phyloP scores from a whole-genome alignment of 139 green algal genomes.

The Mesostigma viride region DNA sequence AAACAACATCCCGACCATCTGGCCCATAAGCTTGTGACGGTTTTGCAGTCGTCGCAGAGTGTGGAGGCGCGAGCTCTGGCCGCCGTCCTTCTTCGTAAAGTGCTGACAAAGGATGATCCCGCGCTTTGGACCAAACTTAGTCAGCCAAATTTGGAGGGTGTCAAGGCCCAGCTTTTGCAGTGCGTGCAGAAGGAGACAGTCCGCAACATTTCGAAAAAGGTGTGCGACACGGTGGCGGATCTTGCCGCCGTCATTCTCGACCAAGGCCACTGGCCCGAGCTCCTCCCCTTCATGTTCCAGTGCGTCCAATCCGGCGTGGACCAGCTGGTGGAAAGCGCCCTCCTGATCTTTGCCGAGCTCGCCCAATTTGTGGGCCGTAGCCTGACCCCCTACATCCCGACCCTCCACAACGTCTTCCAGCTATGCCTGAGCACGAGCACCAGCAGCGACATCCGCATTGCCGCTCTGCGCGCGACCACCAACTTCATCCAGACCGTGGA shows the following conservation, averaged over 20 bases:
- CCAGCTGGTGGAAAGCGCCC: slow-evolving; percentile 24
- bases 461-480: slow-evolving; percentile 52
- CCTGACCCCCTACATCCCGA: slow-evolving; percentile 42
- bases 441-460: slow-evolving; percentile 49
- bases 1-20: slow-evolving; percentile 49
- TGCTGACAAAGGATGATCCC: slow-evolving; percentile 56
- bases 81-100: slow-evolving; percentile 36
- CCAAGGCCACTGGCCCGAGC: slow-evolving; percentile 67
- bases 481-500: slow-evolving; percentile 66
- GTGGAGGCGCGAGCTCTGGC: slow-evolving; percentile 51
- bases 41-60: slow-evolving; percentile 40
- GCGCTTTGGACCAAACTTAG: slow-evolving; percentile 54
- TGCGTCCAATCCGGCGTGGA: slow-evolving; percentile 45
- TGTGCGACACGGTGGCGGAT: slow-evolving; percentile 74
- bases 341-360: slow-evolving; percentile 56
- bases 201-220: slow-evolving; percentile 38
- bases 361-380: slow-evolving; percentile 50
- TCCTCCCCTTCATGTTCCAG: slow-evolving; percentile 82
- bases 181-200: slow-evolving; percentile 43
- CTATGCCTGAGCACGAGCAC: slow-evolving; percentile 15
- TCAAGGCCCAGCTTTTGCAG: slow-evolving; percentile 46
- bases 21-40: slow-evolving; percentile 34
- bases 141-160: slow-evolving; percentile 3
- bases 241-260: slow-evolving; percentile 48
- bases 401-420: slow-evolving; percentile 34